Evolutionary conservation across 768 basidiomycete species (phyloP), one percentile per base, ranked within the genome.

Genomic region (Lentinula sp.): DNA sequence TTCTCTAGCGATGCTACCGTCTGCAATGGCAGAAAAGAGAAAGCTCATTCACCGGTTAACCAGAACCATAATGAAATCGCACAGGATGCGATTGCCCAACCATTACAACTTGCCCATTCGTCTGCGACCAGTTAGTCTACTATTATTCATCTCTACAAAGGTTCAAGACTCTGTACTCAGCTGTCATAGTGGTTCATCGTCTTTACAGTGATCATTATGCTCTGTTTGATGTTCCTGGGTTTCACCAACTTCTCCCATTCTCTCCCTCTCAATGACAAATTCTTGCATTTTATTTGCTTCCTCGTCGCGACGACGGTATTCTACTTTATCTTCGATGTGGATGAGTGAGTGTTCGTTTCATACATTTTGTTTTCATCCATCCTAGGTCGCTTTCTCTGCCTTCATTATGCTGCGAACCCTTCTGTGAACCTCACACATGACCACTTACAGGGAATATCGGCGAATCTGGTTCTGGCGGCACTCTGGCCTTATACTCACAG

Each of bases 381-480:
- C 2, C 10, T n/a, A 16, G 35, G 39, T 20, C 20, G 28, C 28
- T 28, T 28, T 28, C 28, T 28, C 28, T 28, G 3, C 28, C 6
- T 32, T 58, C n/a, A n/a, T 45, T 6, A 28, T 23, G 12, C 52
- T 28, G 43, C 15, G 23, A 23, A 28, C 28, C 28, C 28, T 28
- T 28, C 28, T 28, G 28, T 28, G 28, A 28, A 28, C 28, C 28
- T 28, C 28, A 28, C 28, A 3, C 28, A 28, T 28, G 3, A 28
- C 28, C 28, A 28, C 9, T 23, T 51, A 33, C 57, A 94, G 92
- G 70, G 86, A 86, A 57, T 85, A 87, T 6, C 77, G 91, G 62
- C 79, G 91, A 63, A 81, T 93, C 72, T 94, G 93, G 91, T 88
- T 91, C 66, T 94, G 92, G 92, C 82, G 91, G 33, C 81, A 88